These are phyloP conservation scores for Verticillium alfalfae DNA, from an alignment of 2,329 filamentous ascomycete genomes.

Conservation along the genomic window DNA sequence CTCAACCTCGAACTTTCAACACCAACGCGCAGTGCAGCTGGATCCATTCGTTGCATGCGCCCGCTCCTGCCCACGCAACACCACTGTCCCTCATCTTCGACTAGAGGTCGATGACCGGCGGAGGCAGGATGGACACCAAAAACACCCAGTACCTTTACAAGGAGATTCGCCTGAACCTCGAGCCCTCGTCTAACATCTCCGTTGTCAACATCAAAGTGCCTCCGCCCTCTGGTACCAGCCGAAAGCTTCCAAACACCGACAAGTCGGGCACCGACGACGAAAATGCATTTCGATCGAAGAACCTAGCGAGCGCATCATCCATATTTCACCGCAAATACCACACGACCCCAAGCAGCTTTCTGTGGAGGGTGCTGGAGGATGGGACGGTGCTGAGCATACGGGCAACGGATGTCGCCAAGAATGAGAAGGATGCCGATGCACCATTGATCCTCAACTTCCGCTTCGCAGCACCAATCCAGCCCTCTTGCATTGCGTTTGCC, in stretches of 20 bases:
- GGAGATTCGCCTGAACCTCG: conserved; percentile 80
- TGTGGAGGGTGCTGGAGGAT: conserved; percentile 85
- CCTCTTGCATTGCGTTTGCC: conserved; percentile 74
- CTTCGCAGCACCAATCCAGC: conserved; percentile 68
- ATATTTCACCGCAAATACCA: conserved; percentile 78
- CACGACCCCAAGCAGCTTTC: conserved; percentile 73
- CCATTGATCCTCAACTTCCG: conserved; percentile 71
- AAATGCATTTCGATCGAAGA: conserved; percentile 63
- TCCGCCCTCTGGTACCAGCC: conserved; percentile 38
- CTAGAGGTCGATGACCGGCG: conserved; percentile 35
- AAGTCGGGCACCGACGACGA: conserved; percentile 56
- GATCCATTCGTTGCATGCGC: conserved; percentile 4
- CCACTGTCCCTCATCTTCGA: neutral
- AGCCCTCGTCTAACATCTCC: conserved; percentile 63
- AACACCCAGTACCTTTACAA: conserved; percentile 69
- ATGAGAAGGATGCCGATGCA: conserved; percentile 59
- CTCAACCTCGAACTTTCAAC: conserved; percentile 9
- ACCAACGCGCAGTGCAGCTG: conserved; percentile 5
- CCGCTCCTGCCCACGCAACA: neutral
- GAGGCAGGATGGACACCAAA: conserved; percentile 61
- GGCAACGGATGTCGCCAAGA: conserved; percentile 73
- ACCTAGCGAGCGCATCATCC: conserved; percentile 72
- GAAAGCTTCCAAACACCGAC: conserved; percentile 25
- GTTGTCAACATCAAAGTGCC: conserved; percentile 67
- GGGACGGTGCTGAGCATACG: conserved; percentile 77